phyloP scores from a whole-genome alignment of 148 eudicot species.

The Fallopia convolvulus region DNA sequence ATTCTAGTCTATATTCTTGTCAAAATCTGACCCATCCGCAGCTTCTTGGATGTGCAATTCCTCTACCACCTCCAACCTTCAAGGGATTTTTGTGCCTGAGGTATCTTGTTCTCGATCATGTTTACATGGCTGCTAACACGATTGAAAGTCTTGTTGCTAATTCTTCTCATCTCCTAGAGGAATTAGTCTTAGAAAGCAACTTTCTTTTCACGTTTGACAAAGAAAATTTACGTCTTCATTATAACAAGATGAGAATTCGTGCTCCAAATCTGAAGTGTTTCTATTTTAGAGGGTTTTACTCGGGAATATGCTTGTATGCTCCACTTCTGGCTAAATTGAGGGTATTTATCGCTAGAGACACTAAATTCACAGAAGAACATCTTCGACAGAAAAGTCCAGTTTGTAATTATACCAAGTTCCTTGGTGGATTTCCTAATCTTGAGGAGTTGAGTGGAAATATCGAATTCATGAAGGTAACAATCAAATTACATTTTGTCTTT shows the following conservation, averaged over 20 bases:
- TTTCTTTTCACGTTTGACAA: no score
- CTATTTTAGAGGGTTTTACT: conserved; percentile 52
- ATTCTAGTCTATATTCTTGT: conserved; percentile 45
- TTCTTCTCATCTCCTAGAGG: conserved; percentile 62
- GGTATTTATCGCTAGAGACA: no score
- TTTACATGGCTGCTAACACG: conserved; percentile 36
- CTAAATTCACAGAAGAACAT: conserved; percentile 42
- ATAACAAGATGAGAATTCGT: conserved; percentile 40
- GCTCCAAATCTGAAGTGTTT: conserved; percentile 62
- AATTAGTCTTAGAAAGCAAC: conserved; percentile 43
- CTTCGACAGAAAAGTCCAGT: conserved; percentile 37
- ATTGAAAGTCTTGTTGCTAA: conserved; percentile 43
- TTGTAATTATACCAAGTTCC: conserved; percentile 12
- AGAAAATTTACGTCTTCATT: background rate
- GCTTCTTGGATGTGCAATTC: conserved; percentile 57
- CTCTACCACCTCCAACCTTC: conserved; percentile 35
- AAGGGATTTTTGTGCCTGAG: conserved; percentile 44
- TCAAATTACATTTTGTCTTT: background rate
- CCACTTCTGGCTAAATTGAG: conserved; percentile 34
- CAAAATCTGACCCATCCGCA: conserved; percentile 43
- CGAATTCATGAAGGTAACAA: conserved; percentile 60
- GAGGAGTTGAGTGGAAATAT: conserved; percentile 49
- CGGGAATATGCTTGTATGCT: conserved; percentile 14
- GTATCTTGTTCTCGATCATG: conserved; percentile 44
- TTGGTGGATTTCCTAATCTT: conserved; percentile 55